Base-by-base conservation (phyloP, 2,329 filamentous ascomycete species). In the Ramularia collo-cygni region DNA sequence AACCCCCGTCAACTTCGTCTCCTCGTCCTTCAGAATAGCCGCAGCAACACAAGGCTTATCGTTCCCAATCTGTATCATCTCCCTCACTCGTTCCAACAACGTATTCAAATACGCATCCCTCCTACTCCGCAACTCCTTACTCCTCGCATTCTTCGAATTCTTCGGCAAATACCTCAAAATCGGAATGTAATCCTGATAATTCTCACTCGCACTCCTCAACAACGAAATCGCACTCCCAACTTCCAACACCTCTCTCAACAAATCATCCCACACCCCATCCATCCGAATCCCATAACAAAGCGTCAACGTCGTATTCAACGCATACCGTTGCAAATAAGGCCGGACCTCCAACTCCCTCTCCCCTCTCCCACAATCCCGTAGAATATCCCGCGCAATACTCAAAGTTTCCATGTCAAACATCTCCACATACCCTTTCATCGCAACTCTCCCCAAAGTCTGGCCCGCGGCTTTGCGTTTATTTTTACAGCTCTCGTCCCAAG, bases 391-490 rank as follows among this genome's bases (percentile, higher is more conserved):
- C 0, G 72, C 49, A 26, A 75, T 71, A 39, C 70, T 71, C 42
- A 66, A 74, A 14, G 62, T 69, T 50, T 75, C 72, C 16, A 75
- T 51, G 47, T 75, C 71, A 43, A 75, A 71, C 71, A 75, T 75
- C 3, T 69, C 65, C 16, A 64, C 59, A 48, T 75, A 75, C 12
- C 60, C 66, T 38, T 64, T 63, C 54, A 75, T 60, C 3, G 68
- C 67, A 0, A 66, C 62, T 16, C 68, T 56, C 10, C 66, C 64
- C 1, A 75, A 54, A 0, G 71, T 69, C 1, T 65, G 67, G 1
- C 69, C 69, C 1, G 70, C 67, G 1, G 71, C 70, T 46, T 72
- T 74, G 1, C 72, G 62, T 50, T 73, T 73, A 47, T 71, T 74
- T 49, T 68, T 69, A 54, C 70, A 75, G 26, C 66, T 71, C 15